These are phyloP conservation scores for Pelargonium cotyledonis DNA, from an alignment of 441 rosid genomes.

Conservation along the genomic window DNA sequence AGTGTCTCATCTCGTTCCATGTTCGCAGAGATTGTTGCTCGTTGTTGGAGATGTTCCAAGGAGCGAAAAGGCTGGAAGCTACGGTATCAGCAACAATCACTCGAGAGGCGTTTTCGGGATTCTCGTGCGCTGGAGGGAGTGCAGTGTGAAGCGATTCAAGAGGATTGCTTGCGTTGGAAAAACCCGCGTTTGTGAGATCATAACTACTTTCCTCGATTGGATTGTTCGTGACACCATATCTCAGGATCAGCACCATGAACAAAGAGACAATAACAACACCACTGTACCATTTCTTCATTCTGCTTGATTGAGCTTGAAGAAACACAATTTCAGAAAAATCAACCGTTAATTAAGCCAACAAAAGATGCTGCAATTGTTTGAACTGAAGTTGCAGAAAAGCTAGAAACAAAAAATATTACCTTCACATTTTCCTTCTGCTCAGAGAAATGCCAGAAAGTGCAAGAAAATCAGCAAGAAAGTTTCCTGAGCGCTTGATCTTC, in stretches of 20 bases:
- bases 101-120: conserved; percentile 47
- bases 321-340: neutral
- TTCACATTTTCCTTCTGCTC: neutral
- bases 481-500: conserved; percentile 12
- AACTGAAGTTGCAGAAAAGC: neutral
- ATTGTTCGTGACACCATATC: conserved; percentile 57
- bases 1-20: conserved; percentile 58
- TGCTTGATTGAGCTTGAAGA: conserved; percentile 14
- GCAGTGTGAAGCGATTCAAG: conserved; percentile 63
- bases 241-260: conserved; percentile 61
- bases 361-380: neutral
- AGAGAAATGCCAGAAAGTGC: conserved; percentile 11
- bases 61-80: conserved; percentile 48
- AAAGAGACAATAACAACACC: conserved; percentile 61
- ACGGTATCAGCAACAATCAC: conserved; percentile 52
- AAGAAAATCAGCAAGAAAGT: neutral
- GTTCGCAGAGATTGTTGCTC: conserved; percentile 60
- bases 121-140: conserved; percentile 43
- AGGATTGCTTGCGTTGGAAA: conserved; percentile 60
- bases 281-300: conserved; percentile 85
- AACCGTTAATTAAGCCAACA: neutral
- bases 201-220: conserved; percentile 44
- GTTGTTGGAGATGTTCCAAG: conserved; percentile 52
- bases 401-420: neutral
- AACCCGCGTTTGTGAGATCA: conserved; percentile 30